Evolutionary conservation across 2,329 filamentous ascomycete species (phyloP).

Genomic region (Cladophialophora chaetospira): DNA sequence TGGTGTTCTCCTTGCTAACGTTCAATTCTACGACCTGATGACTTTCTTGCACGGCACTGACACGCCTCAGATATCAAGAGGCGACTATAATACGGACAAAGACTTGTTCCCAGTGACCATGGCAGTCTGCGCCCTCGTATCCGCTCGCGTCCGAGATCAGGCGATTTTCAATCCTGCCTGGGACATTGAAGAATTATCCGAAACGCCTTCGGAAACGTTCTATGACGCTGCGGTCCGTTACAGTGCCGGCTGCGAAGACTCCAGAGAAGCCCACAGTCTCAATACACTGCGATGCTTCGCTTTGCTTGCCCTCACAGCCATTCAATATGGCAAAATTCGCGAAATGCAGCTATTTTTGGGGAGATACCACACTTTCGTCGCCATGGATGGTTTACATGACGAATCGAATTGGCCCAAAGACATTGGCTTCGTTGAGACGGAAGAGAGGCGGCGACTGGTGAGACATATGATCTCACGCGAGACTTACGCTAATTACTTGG

Average conservation of each 20-base stretch:
- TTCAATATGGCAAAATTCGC: slow-evolving; percentile 54
- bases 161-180: slow-evolving; percentile 45
- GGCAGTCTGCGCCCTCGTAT: slow-evolving; percentile 55
- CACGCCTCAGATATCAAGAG: slow-evolving; percentile 38
- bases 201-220: slow-evolving; percentile 47
- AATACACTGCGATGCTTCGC: slow-evolving; percentile 51
- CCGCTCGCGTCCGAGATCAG: slow-evolving; percentile 53
- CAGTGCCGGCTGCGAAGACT: slow-evolving; percentile 35
- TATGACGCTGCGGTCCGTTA: slow-evolving; percentile 47
- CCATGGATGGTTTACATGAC: slow-evolving; percentile 55
- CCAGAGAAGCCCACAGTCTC: slow-evolving; percentile 34
- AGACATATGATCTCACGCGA: slow-evolving; percentile 14
- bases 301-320: slow-evolving; percentile 53
- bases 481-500: slow-evolving; percentile 9
- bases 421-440: slow-evolving; percentile 49
- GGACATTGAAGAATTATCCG: slow-evolving; percentile 36
- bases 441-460: slow-evolving; percentile 54
- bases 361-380: slow-evolving; percentile 52
- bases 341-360: slow-evolving; percentile 56
- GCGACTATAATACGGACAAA: slow-evolving; percentile 48
- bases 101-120: slow-evolving; percentile 54
- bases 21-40: background rate
- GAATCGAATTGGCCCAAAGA: slow-evolving; percentile 55
- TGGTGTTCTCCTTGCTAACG: background rate
- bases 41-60: slow-evolving; percentile 4